phyloP scores from a whole-genome alignment of 495 filamentous ascomycete species.

The Aspergillus hancockii region DNA sequence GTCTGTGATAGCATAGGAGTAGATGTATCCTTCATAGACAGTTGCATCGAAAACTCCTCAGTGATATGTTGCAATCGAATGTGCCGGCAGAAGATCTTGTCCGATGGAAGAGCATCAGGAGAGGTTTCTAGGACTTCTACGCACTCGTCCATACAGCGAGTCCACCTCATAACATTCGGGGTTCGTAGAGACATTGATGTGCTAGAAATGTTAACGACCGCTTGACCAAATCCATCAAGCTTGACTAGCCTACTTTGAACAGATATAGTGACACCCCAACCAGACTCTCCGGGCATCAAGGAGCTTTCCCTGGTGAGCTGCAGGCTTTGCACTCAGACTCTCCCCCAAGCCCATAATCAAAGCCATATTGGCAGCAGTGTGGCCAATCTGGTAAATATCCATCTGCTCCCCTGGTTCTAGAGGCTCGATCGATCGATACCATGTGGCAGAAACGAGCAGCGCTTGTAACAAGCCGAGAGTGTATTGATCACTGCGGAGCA shows the following conservation, averaged over 20 bases:
- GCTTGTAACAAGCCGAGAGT: constrained; percentile 77
- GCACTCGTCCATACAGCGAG: constrained; percentile 74
- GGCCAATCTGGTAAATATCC: constrained; percentile 80
- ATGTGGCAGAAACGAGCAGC: constrained; percentile 63
- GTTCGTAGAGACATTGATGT: constrained; percentile 72
- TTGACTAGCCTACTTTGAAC: constrained; percentile 33
- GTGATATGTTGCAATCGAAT: constrained; percentile 69
- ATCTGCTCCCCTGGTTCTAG: constrained; percentile 61
- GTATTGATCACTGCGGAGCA: constrained; percentile 70
- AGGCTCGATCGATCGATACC: constrained; percentile 74
- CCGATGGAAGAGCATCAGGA: constrained; percentile 65
- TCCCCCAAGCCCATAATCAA: constrained; percentile 73
- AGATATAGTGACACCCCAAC: constrained; percentile 71
- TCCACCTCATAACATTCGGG: constrained; percentile 73
- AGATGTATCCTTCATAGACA: constrained; percentile 70
- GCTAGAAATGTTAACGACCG: constrained; percentile 38
- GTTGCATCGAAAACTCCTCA: constrained; percentile 69
- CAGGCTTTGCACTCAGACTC: neutral
- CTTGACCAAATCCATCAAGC: too few species aligned
- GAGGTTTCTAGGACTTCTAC: constrained; percentile 66
- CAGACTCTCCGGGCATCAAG: constrained; percentile 70
- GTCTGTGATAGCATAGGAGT: constrained; percentile 42
- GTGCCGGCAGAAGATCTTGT: constrained; percentile 67
- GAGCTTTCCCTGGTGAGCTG: constrained; percentile 11
- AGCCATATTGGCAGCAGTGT: constrained; percentile 76